Evolutionary conservation across 78 protist species (phyloP).

Genomic region (Paulinella micropora): DNA sequence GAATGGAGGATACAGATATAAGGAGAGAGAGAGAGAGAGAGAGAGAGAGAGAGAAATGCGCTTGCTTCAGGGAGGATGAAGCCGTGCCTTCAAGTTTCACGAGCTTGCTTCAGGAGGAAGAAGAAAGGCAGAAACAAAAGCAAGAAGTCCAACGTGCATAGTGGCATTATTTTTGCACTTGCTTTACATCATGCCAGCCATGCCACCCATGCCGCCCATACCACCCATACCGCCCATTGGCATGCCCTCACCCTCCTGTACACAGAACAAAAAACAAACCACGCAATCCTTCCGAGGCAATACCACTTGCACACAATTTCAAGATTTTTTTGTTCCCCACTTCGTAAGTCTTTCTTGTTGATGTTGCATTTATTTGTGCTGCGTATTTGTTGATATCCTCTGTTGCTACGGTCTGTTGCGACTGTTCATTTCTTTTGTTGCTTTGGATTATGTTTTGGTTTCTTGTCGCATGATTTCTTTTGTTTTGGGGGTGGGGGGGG

Average conservation of each 20-base stretch:
- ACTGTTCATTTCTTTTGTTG: no score
- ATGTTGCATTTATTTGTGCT: background rate
- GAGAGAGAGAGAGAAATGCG: no score
- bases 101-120: no score
- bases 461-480: background rate
- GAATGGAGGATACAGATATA: no score
- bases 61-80: no score
- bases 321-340: background rate
- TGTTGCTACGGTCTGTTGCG: background rate
- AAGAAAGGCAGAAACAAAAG: no score
- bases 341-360: background rate
- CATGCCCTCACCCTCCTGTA: conserved; percentile 5
- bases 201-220: conserved; percentile 49
- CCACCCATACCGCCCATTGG: conserved; percentile 35
- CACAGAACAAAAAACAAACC: conserved; percentile 43
- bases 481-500: background rate
- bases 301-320: conserved; percentile 72
- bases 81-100: no score
- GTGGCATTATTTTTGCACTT: no score
- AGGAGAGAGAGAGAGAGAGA: no score
- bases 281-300: conserved; percentile 74
- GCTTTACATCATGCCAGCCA: conserved; percentile 32
- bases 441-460: no score
- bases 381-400: background rate
- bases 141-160: no score